Percentiles rank a stretch among this genome's conserved stretches.
phyloP scores from a whole-genome alignment of 495 filamentous ascomycete genomes.

The Geoglossum glabrum region DNA sequence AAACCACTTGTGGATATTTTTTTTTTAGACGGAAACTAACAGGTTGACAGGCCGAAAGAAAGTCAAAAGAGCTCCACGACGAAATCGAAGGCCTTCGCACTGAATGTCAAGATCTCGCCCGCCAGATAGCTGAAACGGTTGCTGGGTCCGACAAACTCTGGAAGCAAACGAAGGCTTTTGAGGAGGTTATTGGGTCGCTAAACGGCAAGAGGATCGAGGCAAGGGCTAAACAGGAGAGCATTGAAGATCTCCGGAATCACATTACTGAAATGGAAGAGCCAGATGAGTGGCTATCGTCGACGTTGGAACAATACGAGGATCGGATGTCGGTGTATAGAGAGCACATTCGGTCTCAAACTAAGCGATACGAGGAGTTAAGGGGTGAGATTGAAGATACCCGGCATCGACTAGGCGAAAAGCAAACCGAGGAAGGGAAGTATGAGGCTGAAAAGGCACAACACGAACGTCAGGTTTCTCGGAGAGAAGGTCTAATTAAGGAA shows the following conservation, averaged over 20 bases:
- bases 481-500: constrained; percentile 55
- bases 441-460: constrained; percentile 74
- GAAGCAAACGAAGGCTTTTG: constrained; percentile 38
- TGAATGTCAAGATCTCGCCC: constrained; percentile 34
- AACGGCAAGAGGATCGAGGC: constrained; percentile 55
- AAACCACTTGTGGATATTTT: neutral
- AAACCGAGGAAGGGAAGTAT: constrained; percentile 63
- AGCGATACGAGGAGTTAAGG: constrained; percentile 41
- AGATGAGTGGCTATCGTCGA: constrained; percentile 56
- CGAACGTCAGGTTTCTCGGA: constrained; percentile 50
- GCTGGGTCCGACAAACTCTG: constrained; percentile 37
- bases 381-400: constrained; percentile 38
- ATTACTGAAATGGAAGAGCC: constrained; percentile 58
- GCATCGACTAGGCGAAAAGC: constrained; percentile 41
- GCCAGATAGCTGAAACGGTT: constrained; percentile 33
- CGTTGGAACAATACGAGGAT: constrained; percentile 65
- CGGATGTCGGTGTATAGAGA: constrained; percentile 41
- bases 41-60: constrained; percentile 31
- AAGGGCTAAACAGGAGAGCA: constrained; percentile 37
- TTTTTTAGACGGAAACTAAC: neutral
- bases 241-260: constrained; percentile 45
- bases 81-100: constrained; percentile 52
- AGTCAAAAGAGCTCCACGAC: constrained; percentile 37
- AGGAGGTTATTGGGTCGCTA: constrained; percentile 46
- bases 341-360: constrained; percentile 39